Evolutionary conservation across 2,329 filamentous ascomycete genomes (phyloP).

Genomic region (Calonectria pteridis): DNA sequence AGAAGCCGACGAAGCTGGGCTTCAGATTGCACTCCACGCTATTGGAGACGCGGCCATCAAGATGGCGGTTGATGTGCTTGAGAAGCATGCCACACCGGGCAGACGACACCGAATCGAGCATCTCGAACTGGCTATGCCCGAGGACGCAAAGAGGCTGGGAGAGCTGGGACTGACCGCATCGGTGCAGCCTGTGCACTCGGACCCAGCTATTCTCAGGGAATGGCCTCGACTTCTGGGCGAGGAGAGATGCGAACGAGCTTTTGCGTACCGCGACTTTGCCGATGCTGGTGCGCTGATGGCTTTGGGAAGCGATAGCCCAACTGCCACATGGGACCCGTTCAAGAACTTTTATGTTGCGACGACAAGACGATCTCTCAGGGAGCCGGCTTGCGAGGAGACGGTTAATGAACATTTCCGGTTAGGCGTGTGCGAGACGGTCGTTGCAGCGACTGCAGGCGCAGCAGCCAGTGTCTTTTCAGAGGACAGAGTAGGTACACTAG

Average conservation of each 20-base stretch:
- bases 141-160: conserved; percentile 67
- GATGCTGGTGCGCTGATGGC: conserved; percentile 65
- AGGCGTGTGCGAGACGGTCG: conserved; percentile 61
- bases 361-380: conserved; percentile 62
- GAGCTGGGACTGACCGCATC: conserved; percentile 67
- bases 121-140: conserved; percentile 65
- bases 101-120: conserved; percentile 72
- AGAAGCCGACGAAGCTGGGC: conserved; percentile 60
- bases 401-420: conserved; percentile 64
- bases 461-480: conserved; percentile 66
- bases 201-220: conserved; percentile 68
- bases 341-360: conserved; percentile 68
- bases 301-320: conserved; percentile 68
- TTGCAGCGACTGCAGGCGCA: conserved; percentile 62
- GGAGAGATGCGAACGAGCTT: conserved; percentile 67
- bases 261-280: conserved; percentile 72
- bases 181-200: conserved; percentile 65
- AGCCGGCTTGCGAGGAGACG: conserved; percentile 52
- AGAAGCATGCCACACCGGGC: conserved; percentile 50
- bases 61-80: conserved; percentile 66
- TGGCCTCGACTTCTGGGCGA: conserved; percentile 67
- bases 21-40: conserved; percentile 73
- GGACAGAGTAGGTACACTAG: conserved; percentile 59
- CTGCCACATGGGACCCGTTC: conserved; percentile 65
- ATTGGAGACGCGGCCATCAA: conserved; percentile 70